phyloP scores from a whole-genome alignment of 2,329 filamentous ascomycete genomes.

The Sphaerostilbella broomeana region DNA sequence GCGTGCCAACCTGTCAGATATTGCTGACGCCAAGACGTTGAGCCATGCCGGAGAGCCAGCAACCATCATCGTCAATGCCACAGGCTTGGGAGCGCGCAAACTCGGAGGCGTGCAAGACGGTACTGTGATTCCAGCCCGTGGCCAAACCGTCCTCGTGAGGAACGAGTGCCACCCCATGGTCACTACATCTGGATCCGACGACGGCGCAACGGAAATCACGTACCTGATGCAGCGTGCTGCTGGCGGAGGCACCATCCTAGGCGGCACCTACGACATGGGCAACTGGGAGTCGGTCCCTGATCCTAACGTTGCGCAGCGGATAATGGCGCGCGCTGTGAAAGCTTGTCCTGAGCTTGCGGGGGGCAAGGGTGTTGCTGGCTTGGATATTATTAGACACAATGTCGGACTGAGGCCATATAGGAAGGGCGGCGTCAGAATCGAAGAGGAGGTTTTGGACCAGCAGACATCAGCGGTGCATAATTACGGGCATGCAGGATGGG shows the following conservation, averaged over 20 bases:
- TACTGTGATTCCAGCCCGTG: slow-evolving; percentile 67
- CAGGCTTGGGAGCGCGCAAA: slow-evolving; percentile 66
- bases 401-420: slow-evolving; percentile 76
- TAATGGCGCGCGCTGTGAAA: slow-evolving; percentile 72
- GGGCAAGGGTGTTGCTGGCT: slow-evolving; percentile 62
- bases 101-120: slow-evolving; percentile 77
- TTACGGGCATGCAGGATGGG: slow-evolving; percentile 74
- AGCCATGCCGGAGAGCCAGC: slow-evolving; percentile 50
- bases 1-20: slow-evolving; percentile 59
- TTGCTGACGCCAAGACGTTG: slow-evolving; percentile 56
- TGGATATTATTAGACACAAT: slow-evolving; percentile 72
- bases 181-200: slow-evolving; percentile 64
- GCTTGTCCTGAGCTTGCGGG: slow-evolving; percentile 57
- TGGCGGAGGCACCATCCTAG: slow-evolving; percentile 76
- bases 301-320: slow-evolving; percentile 69
- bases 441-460: slow-evolving; percentile 47
- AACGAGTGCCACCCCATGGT: slow-evolving; percentile 70
- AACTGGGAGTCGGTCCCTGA: slow-evolving; percentile 77
- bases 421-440: slow-evolving; percentile 66
- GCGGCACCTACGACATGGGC: slow-evolving; percentile 75
- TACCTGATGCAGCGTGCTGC: slow-evolving; percentile 80
- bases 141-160: slow-evolving; percentile 76
- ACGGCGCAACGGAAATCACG: slow-evolving; percentile 62
- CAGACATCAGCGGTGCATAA: slow-evolving; percentile 67
- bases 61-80: slow-evolving; percentile 76